Conservation (phyloP, 306 rosid species). For the Trichosanthes truncata region DNA sequence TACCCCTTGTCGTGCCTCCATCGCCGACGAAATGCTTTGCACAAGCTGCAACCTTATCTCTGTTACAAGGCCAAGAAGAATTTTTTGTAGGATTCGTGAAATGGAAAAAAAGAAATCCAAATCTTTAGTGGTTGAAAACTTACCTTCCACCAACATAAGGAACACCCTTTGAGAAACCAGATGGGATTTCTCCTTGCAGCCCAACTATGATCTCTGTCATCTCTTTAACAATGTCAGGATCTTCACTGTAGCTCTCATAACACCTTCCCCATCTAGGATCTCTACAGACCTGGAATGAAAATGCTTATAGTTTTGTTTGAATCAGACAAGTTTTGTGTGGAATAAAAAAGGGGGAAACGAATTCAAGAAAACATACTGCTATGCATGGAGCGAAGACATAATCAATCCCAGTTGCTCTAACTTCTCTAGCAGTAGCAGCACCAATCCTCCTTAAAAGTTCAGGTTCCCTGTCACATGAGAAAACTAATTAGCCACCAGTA, state of each 20-base stretch:
- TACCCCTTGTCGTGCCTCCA: background rate
- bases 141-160: conserved; percentile 9
- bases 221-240: background rate
- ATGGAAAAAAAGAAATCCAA: background rate
- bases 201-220: conserved; percentile 9
- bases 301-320: background rate
- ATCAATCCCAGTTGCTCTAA: conserved; percentile 10
- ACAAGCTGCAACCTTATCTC: conserved; percentile 14
- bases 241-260: conserved; percentile 14
- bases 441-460: conserved; percentile 11
- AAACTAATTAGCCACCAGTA: background rate
- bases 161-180: background rate
- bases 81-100: background rate
- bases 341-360: background rate
- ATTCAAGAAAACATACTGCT: conserved; percentile 1
- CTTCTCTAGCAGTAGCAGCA: conserved; percentile 12
- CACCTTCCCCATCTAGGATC: conserved; percentile 18
- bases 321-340: background rate
- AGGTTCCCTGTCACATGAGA: conserved; percentile 5
- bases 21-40: conserved; percentile 6
- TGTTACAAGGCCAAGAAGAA: background rate
- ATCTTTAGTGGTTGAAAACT: background rate
- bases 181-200: conserved; percentile 8
- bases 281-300: conserved; percentile 7
- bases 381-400: conserved; percentile 15